Evolutionary conservation across 2,329 filamentous ascomycete species (phyloP), one percentile per base, ranked within the genome.

Genomic region (Calonectria crousiana): DNA sequence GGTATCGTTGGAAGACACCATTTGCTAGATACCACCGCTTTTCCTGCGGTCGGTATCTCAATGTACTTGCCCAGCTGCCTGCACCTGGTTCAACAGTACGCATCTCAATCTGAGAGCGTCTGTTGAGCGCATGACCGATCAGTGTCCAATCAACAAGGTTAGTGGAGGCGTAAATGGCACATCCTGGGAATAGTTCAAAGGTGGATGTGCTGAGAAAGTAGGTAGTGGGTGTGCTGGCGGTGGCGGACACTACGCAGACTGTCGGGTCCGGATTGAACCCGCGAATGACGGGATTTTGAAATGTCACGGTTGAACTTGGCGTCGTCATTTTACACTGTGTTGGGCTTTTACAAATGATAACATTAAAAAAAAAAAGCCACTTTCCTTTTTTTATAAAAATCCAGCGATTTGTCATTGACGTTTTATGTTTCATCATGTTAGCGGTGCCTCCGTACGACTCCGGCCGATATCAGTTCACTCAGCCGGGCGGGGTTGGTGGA

Each of bases 221-320:
- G 2, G 79, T 82, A 9, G 82, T 77, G 3, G 82, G 82, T 2
- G 77, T 70, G 6, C 77, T 74, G 3, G 76, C 77, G 0, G 81
- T 81, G 20, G 83, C 82, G 11, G 81, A 83, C 9, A 84, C 83
- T 5, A 85, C 81, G 58, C 84, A 85, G 20, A 86, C 76, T 0
- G 90, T 91, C 0, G 91, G 91, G 75, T 93, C 91, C 8, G 91
- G 90, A 71, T 92, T 92, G 84, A 92, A 92, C 30, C 91, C 91
- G 2, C 86, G 85, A 49, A 92, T 84, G 26, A 92, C 87, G 2
- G 90, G 91, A 78, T 92, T 87, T n/a, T 74, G 74, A 71, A 86
- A 86, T n/a, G 70, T 75, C 6, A 71, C 23, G 5, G 11, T 10
- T 5, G 67, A 47, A 23, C 30, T 14, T 14, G 60, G 53, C n/a